Evolutionary conservation across 2,329 filamentous ascomycete genomes (phyloP).

Genomic region (Aureobasidium sp.): DNA sequence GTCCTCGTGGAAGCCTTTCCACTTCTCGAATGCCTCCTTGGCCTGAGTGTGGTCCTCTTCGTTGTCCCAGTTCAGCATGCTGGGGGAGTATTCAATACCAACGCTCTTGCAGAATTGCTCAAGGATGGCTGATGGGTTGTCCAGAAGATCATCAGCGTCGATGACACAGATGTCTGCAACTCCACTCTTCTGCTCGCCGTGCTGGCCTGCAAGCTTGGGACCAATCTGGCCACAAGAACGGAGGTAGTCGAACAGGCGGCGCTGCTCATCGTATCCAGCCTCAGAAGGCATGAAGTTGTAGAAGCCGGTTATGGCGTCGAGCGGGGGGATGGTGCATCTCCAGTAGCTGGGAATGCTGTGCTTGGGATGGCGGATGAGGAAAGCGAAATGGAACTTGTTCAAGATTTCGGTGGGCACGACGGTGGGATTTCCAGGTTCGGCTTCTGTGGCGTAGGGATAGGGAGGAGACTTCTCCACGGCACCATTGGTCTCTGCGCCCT

Average conservation of each 20-base stretch:
- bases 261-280: constrained; percentile 83
- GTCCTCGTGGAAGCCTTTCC: constrained; percentile 95
- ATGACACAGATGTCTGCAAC: constrained; percentile 68
- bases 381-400: constrained; percentile 82
- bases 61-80: constrained; percentile 80
- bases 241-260: constrained; percentile 79
- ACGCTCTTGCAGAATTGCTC: constrained; percentile 73
- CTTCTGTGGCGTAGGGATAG: constrained; percentile 49
- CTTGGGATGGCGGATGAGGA: constrained; percentile 93
- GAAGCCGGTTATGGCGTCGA: constrained; percentile 76
- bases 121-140: constrained; percentile 69
- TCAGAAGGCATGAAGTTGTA: constrained; percentile 78
- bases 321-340: constrained; percentile 84
- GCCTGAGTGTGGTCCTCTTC: constrained; percentile 63
- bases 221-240: constrained; percentile 60
- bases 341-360: constrained; percentile 88
- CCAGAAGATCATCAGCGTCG: constrained; percentile 89
- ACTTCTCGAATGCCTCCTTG: constrained; percentile 78
- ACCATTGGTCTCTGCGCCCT: constrained; percentile 20
- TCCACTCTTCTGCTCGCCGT: constrained; percentile 15
- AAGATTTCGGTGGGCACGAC: constrained; percentile 68
- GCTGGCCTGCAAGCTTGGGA: constrained; percentile 47
- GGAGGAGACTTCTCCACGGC: constrained; percentile 29
- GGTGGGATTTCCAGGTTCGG: constrained; percentile 70
- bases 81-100: constrained; percentile 62